A percentile compares a stretch with the other conserved stretches of the same genome.
Evolutionary conservation across 768 basidiomycete species (phyloP).

Genomic region (Tulasnella calospora): DNA sequence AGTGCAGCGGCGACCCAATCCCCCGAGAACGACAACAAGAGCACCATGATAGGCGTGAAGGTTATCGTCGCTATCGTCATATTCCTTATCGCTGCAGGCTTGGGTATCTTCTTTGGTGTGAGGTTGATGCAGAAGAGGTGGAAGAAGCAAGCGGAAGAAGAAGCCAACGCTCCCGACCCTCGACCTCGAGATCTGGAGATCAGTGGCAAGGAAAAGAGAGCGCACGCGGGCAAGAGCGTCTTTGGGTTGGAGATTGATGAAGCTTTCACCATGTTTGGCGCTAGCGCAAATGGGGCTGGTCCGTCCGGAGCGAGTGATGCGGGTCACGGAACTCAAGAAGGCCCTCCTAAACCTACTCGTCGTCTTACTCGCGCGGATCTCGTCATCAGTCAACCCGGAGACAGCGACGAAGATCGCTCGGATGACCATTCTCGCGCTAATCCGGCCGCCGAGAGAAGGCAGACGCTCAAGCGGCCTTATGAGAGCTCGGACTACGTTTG

Average conservation of each 20-base stretch:
- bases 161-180: background rate
- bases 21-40: conserved; percentile 36
- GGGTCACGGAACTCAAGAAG: background rate
- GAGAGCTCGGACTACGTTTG: background rate
- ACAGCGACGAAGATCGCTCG: conserved; percentile 1
- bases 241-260: conserved; percentile 11
- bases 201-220: background rate
- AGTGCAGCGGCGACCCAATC: background rate
- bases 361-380: background rate
- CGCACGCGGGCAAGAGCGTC: background rate
- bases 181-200: background rate
- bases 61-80: conserved; percentile 56
- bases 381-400: background rate
- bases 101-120: conserved; percentile 45
- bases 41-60: conserved; percentile 55
- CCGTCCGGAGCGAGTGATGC: background rate
- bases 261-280: conserved; percentile 19
- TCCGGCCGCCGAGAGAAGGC: background rate
- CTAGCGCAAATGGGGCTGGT: background rate
- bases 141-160: background rate
- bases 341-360: background rate
- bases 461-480: background rate
- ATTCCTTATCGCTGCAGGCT: conserved; percentile 53
- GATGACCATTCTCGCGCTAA: background rate
- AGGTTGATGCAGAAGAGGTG: background rate